Base-by-base conservation (phyloP, 495 filamentous ascomycete genomes). In the Pyronema domesticum region DNA sequence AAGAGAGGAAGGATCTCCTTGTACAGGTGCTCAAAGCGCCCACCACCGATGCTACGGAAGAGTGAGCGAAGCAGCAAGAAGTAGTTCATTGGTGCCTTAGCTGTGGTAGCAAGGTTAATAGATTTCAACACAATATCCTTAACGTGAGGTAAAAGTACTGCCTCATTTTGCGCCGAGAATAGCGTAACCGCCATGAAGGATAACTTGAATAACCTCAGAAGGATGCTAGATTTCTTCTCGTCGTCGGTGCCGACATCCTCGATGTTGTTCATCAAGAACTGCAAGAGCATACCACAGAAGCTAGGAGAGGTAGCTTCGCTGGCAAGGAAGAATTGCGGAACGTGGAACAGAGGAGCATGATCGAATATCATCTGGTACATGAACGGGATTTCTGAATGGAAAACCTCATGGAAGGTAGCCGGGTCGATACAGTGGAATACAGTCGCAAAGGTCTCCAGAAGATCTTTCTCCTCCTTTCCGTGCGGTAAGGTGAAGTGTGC, bases 121-220 rank as follows among this genome's bases (percentile, higher is more conserved):
- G 89, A 95, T 66, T 93, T 85, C 30, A 89, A 94, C 54, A 99
- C 83, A 57, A 99, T 93, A 65, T 91, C 89, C 40, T 87, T 82
- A 44, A 99, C 91, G 68, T 96, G 93, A 0, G 93, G 93, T 42
- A 95, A 75, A 13, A 99, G 72, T 2, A 99, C 89, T 63, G 86
- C 83, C 66, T 99, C 93, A 62, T 99, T 99, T 65, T 95, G 88
- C 8, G 76, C 73, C 0, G 86, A 88, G 66, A 99, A 99, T 8
- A 99, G 70, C 0, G 93, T 96, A 30, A 99, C 93, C 0, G 93
- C 93, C 93, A 99, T 99, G 71, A 99, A 99, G 4, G 88, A 94
- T 44, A 99, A 73, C 70, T 99, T 99, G 74, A 99, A 99, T 50
- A 99, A 80, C 44, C 93, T 80, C 13, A 99, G 73, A 8, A 99